A percentile compares a stretch with the other conserved stretches of the same genome.
phyloP scores from a whole-genome alignment of 176 grass and related monocot genomes.

The Pontederia paniculata region DNA sequence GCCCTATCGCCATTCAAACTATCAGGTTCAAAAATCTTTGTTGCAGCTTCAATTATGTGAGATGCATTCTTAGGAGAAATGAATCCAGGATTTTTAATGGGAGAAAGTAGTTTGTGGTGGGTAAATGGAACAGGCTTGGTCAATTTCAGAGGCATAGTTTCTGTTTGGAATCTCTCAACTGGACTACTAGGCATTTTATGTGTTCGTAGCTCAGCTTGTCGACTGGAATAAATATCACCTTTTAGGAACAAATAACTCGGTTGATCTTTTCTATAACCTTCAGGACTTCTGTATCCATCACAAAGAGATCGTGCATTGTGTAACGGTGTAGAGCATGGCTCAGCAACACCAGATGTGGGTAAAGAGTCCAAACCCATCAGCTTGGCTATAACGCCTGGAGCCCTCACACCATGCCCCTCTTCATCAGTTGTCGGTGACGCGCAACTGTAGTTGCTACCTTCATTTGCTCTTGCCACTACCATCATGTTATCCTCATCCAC shows the following conservation, averaged over 20 bases:
- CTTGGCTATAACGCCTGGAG: constrained; percentile 63
- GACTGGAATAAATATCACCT: constrained; percentile 7
- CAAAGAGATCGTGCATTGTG: constrained; percentile 9
- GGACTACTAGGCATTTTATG: constrained; percentile 70
- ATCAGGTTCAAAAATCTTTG: constrained; percentile 55
- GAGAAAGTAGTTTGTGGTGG: constrained; percentile 47
- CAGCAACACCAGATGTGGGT: constrained; percentile 36
- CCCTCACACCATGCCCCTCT: constrained; percentile 34
- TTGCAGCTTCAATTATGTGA: constrained; percentile 70
- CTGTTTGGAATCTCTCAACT: constrained; percentile 71
- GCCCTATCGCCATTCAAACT: constrained; percentile 20
- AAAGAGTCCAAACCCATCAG: constrained; percentile 96
- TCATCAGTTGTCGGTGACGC: constrained; percentile 53
- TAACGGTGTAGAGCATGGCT: constrained; percentile 30
- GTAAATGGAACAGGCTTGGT: constrained; percentile 40
- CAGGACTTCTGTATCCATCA: constrained; percentile 20
- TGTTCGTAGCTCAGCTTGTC: constrained; percentile 17
- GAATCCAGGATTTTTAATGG: constrained; percentile 40
- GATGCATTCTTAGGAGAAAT: constrained; percentile 50
- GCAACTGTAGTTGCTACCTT: constrained; percentile 48
- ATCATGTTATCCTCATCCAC: constrained; percentile 34
- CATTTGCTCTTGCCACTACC: constrained; percentile 26
- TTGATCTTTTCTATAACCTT: constrained; percentile 24
- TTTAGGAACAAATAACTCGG: neutral
- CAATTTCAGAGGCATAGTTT: constrained; percentile 49